Evolutionary conservation across 495 filamentous ascomycete species (phyloP).

Genomic region (Hyaloscypha hepaticicola): DNA sequence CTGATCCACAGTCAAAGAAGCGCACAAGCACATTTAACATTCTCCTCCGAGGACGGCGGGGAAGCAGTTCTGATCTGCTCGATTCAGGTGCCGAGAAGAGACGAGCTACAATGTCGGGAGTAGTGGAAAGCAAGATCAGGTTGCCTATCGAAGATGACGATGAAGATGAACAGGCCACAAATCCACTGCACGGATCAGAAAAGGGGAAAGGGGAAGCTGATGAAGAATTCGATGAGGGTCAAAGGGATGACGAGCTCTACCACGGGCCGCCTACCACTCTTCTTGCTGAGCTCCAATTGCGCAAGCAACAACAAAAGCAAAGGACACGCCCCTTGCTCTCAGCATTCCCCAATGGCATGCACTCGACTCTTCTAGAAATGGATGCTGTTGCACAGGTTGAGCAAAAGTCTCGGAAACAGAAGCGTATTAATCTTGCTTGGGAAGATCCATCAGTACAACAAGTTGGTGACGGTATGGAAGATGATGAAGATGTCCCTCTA

Average conservation of each 20-base stretch:
- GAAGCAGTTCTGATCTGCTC: constrained; percentile 25
- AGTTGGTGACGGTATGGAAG: constrained; percentile 50
- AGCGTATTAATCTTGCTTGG: constrained; percentile 86
- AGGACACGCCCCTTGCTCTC: constrained; percentile 68
- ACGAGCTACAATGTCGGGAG: constrained; percentile 16
- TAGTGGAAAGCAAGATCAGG: constrained; percentile 12
- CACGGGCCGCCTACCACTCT: constrained; percentile 81
- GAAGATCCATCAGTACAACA: constrained; percentile 59
- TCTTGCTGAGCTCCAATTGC: constrained; percentile 85
- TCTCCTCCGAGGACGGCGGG: constrained; percentile 23
- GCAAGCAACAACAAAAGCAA: constrained; percentile 79
- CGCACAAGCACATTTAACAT: constrained; percentile 28
- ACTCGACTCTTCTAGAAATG: constrained; percentile 85
- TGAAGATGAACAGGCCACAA: constrained; percentile 20
- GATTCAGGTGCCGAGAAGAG: constrained; percentile 22
- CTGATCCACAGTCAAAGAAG: constrained; percentile 24
- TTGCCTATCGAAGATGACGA: constrained; percentile 40
- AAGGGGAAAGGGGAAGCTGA: constrained; percentile 23
- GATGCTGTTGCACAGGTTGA: constrained; percentile 90
- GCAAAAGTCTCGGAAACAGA: constrained; percentile 67
- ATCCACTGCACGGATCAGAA: constrained; percentile 18
- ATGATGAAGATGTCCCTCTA: constrained; percentile 79
- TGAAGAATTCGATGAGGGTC: constrained; percentile 31
- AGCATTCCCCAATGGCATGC: constrained; percentile 72
- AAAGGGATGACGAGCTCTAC: constrained; percentile 44